Percentiles rank a stretch among this genome's conserved stretches.
Conservation (phyloP, 2,329 filamentous ascomycete species). For the Phaeoacremonium minimum region DNA sequence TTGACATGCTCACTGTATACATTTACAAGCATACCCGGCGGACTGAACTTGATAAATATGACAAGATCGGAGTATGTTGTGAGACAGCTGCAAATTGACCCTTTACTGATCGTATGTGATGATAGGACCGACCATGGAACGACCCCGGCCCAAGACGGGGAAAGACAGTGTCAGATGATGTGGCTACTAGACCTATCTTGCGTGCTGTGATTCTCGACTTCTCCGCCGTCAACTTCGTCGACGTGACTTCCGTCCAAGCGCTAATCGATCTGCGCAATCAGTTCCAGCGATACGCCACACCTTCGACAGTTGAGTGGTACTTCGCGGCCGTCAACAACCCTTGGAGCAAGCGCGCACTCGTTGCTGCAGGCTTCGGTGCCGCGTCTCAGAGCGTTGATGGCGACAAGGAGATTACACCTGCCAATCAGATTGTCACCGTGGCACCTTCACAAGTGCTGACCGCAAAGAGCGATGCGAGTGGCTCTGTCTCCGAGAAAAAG, state of each 20-base stretch:
- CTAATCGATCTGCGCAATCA: constrained; percentile 94
- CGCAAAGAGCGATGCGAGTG: constrained; percentile 45
- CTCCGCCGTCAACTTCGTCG: constrained; percentile 87
- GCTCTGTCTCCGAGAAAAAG: too few relatives aligned
- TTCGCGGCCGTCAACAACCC: constrained; percentile 90
- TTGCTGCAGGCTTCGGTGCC: constrained; percentile 83
- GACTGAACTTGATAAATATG: constrained; percentile 65
- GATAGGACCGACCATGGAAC: constrained; percentile 83
- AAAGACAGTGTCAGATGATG: constrained; percentile 18
- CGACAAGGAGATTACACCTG: constrained; percentile 57
- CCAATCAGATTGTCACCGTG: constrained; percentile 86
- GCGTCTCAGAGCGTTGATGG: constrained; percentile 53
- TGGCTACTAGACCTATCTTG: constrained; percentile 20
- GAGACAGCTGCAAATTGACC: neutral
- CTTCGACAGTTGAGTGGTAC: constrained; percentile 88
- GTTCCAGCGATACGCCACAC: constrained; percentile 77
- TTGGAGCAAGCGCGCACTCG: constrained; percentile 90
- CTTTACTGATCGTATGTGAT: neutral
- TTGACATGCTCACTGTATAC: constrained; percentile 70
- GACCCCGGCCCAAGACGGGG: constrained; percentile 67
- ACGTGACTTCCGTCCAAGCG: constrained; percentile 87
- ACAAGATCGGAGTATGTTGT: constrained; percentile 58
- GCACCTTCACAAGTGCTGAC: constrained; percentile 60
- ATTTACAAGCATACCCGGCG: constrained; percentile 71
- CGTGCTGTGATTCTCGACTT: constrained; percentile 88